Evolutionary conservation across 257 asterid genomes (phyloP).

Genomic region (Przewalskia tangutica): DNA sequence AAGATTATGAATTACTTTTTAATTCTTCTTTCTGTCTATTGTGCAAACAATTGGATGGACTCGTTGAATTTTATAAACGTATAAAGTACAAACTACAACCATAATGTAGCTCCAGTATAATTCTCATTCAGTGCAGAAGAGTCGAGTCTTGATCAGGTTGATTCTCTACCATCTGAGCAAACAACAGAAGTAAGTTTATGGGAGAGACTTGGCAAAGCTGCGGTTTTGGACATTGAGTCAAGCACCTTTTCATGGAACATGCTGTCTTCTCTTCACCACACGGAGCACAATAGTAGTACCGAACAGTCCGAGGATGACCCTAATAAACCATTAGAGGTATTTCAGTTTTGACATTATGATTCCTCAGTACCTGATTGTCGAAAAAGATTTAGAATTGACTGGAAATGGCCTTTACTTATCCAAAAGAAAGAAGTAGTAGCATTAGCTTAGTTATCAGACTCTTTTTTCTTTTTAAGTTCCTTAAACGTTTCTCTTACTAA

Average conservation of each 20-base stretch:
- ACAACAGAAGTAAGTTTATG: conserved; percentile 67
- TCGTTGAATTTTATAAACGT: neutral
- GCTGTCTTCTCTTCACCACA: conserved; percentile 88
- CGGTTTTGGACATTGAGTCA: conserved; percentile 70
- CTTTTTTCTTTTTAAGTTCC: neutral
- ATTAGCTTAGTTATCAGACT: neutral
- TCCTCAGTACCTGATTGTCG: neutral
- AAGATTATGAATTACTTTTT: neutral
- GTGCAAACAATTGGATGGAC: neutral
- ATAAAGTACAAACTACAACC: neutral
- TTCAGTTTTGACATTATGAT: neutral
- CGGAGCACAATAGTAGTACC: conserved; percentile 73
- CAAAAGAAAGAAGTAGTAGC: neutral
- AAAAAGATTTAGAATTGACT: neutral
- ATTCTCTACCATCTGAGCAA: conserved; percentile 47
- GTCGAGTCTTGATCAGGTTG: conserved; percentile 32
- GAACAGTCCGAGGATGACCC: conserved; percentile 95
- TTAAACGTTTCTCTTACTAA: neutral
- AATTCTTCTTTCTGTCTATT: neutral
- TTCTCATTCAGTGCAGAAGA: conserved; percentile 53
- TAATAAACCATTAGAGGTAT: conserved; percentile 86
- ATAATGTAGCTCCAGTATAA: conserved; percentile 5
- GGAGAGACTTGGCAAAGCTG: conserved; percentile 92
- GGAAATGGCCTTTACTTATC: neutral
- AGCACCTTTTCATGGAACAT: conserved; percentile 72